Base-by-base conservation (phyloP, 1,139 yeast species). In the Sugiyamaella xylanicola region DNA sequence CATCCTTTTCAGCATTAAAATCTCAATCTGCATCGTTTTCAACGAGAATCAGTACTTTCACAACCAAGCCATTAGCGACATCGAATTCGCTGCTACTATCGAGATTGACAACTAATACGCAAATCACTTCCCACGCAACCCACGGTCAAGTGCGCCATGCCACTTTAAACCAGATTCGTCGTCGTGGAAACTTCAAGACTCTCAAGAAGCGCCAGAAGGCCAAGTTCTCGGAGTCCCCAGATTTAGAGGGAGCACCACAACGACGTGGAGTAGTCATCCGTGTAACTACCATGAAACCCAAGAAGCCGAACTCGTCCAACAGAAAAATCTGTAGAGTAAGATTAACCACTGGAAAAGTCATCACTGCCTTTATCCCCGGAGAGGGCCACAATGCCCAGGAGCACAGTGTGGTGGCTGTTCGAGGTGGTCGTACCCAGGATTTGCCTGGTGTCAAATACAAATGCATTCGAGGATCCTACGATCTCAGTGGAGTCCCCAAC, bases 321-420 rank as follows among this genome's bases (percentile, higher is more conserved):
- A 83, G 99, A 75, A 95, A 95, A 73, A 96, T 96, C 55, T 91
- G 96, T 64, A 86, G 98, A 77, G 99, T 95, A 27, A 82, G 97
- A 72, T 79, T 95, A 60, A 83, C 96, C 17, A 93, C 89, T 67
- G 99, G 99, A 35, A 86, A 85, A 63, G 86, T 88, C 52, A 82
- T 93, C 17, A 86, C 95, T 53, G 97, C 97, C 2, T 91, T 92
- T 71, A 93, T 95, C 58, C 97, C 98, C 11, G 99, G 99, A 56
- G 98, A 93, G 70, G 99, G 99, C 21, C 99, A 95, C 73, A 93
- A 93, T 68, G 93, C 95, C 43, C 98, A 93, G 75, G 99, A 95
- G 74, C 99, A 95, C 75, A 90, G 95, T 68, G 95, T 93, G 55
- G 98, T 95, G 1, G 82, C 86, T 56, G 96, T 95, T 1, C 83